Evolutionary conservation across 1,284 basidiomycete genomes (phyloP), one percentile per base, ranked within the genome.

Genomic region (Leccinum pachyderme): DNA sequence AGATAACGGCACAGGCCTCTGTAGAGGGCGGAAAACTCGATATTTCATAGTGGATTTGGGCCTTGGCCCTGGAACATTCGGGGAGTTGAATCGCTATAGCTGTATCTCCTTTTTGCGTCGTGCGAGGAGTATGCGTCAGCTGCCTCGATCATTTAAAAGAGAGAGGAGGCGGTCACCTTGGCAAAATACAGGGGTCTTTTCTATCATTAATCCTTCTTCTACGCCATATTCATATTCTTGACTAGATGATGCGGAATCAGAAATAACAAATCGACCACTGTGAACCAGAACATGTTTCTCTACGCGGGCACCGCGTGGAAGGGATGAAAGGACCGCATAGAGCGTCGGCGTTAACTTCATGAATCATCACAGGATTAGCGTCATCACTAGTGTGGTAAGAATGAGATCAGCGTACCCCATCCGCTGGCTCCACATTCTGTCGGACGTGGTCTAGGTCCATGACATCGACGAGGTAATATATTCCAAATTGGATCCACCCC

Each of bases 271-370:
- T 44, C 78, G 77, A 2, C 87, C 86, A 0, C 85, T 88, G 62
- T 90, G 88, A 15, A 82, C 64, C 5, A 88, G 61, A 1, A 85
- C 81, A 64, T 91, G 89, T 61, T 88, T 89, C 67, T 91, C 89
- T 12, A 90, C 64, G 33, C 81, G 68, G 1, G 93, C 93, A 49
- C 78, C 81, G 63, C 88, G 91, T 0, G 95, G 95, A 11, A 98
- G 75, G 47, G 82, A 79, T 45, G 82, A 80, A 1, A 93, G 85
- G 8, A 80, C 81, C 0, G 88, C 72, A 62, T 91, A 89, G 7
- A 94, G 65, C 0, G 83, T 80, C 4, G 89, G 86, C 2, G 60
- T 62, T 33, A 50, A 28, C 67, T 70, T 41, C 39, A 12, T 12
- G 11, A 11, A 8, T 35, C 33, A 15, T 35, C 33, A 15, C 33